Percentiles rank a stretch among this genome's conserved stretches.
phyloP scores from a whole-genome alignment of 345 rosid genomes.

The Acer campestre region DNA sequence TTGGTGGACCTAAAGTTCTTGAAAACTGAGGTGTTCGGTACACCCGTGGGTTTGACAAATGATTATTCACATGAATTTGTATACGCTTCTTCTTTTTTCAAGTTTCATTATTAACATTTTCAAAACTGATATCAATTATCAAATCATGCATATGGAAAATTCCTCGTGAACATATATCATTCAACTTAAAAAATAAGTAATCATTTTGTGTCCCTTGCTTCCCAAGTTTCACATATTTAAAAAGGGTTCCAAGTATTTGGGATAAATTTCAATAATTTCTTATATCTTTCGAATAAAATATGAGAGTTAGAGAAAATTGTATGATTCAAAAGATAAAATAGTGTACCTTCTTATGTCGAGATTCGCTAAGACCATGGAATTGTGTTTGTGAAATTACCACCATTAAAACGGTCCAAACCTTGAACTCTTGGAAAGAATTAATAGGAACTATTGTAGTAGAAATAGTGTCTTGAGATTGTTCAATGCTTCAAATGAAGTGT shows the following conservation, averaged over 20 bases:
- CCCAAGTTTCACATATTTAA: background rate
- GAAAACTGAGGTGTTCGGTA: background rate
- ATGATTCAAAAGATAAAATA: too few species aligned
- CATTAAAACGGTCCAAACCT: too few species aligned
- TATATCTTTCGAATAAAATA: too few species aligned
- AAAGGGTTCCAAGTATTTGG: background rate
- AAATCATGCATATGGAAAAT: background rate
- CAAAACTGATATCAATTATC: background rate
- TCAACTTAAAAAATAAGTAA: background rate
- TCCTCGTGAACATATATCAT: background rate
- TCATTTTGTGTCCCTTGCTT: background rate
- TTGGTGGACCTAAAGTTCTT: background rate
- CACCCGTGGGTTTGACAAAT: constrained; percentile 5
- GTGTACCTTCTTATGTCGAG: too few species aligned
- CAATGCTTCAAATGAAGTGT: too few species aligned
- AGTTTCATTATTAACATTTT: background rate
- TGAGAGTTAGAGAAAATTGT: background rate
- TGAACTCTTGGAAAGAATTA: too few species aligned
- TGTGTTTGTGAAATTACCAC: too few species aligned
- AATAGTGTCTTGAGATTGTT: too few species aligned
- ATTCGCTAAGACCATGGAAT: too few species aligned
- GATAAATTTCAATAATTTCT: background rate
- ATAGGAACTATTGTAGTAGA: too few species aligned
- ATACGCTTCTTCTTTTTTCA: background rate
- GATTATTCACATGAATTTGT: background rate